Conservation (phyloP, 352 stramenopile genomes). For the Bremia lactucae region DNA sequence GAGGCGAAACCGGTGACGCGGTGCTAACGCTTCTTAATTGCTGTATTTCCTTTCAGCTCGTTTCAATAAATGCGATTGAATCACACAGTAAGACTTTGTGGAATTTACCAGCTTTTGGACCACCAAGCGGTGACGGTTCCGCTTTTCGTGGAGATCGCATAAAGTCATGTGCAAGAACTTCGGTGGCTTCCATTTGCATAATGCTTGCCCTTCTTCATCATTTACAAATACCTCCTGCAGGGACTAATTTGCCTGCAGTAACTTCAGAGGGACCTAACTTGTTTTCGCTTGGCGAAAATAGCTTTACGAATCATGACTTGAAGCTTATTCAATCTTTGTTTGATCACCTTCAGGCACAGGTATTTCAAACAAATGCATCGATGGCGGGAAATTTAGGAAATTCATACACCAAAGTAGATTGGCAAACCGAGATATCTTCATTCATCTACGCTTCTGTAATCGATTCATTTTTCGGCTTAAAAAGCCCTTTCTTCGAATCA, state of each 20-base stretch:
- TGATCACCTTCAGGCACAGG: constrained; percentile 24
- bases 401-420: constrained; percentile 23
- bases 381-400: constrained; percentile 4
- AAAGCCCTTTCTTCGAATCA: neutral
- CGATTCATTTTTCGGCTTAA: constrained; percentile 25
- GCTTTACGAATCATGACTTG: constrained; percentile 7
- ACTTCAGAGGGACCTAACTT: constrained; percentile 1
- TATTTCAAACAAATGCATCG: constrained; percentile 13
- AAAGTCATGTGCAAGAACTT: constrained; percentile 20
- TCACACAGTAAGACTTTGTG: constrained; percentile 24
- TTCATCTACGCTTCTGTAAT: constrained; percentile 28
- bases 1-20: constrained; percentile 35
- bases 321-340: constrained; percentile 27
- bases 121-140: constrained; percentile 11
- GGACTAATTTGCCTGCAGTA: neutral
- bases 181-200: constrained; percentile 23
- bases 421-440: constrained; percentile 24
- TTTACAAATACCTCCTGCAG: constrained; percentile 14
- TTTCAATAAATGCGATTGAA: constrained; percentile 26
- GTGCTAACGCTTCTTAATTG: constrained; percentile 41
- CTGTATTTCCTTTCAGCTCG: constrained; percentile 30
- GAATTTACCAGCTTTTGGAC: constrained; percentile 38
- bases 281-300: constrained; percentile 3
- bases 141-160: constrained; percentile 17
- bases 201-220: constrained; percentile 22